phyloP scores from a whole-genome alignment of 352 stramenopile species.

The Phytopythium montanum region DNA sequence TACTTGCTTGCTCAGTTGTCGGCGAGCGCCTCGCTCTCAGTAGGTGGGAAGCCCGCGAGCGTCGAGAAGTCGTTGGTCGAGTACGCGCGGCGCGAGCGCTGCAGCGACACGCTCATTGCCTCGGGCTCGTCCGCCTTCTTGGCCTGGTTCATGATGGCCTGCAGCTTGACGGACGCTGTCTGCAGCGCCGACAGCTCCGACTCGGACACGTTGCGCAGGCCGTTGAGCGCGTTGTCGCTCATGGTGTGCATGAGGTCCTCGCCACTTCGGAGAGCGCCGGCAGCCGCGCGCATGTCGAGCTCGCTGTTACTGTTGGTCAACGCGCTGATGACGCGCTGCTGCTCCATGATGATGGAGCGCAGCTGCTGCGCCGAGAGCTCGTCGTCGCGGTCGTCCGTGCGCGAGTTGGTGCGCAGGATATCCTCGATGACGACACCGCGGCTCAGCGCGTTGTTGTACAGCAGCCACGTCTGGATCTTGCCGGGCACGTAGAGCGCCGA shows the following conservation, averaged over 20 bases:
- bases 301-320: slow-evolving; percentile 56
- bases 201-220: slow-evolving; percentile 66
- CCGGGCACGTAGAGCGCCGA: slow-evolving; percentile 87
- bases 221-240: slow-evolving; percentile 65
- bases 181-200: slow-evolving; percentile 60
- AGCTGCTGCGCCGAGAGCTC: slow-evolving; percentile 72
- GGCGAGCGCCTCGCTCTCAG: slow-evolving; percentile 14
- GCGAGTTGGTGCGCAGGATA: slow-evolving; percentile 86
- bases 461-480: slow-evolving; percentile 95
- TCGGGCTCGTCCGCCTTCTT: slow-evolving; percentile 20
- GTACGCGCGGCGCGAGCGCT: slow-evolving; percentile 50
- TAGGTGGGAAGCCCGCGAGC: slow-evolving; percentile 17
- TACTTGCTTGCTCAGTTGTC: slow-evolving; percentile 2
- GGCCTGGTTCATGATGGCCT: slow-evolving; percentile 46
- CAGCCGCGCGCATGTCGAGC: slow-evolving; percentile 33
- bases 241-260: slow-evolving; percentile 60
- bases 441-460: slow-evolving; percentile 97
- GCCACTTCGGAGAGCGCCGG: slow-evolving; percentile 17
- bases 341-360: slow-evolving; percentile 74
- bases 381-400: slow-evolving; percentile 63
- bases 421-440: slow-evolving; percentile 96
- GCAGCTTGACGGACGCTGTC: slow-evolving; percentile 52
- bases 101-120: slow-evolving; percentile 39
- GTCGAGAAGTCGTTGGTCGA: slow-evolving; percentile 60
- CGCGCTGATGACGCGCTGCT: slow-evolving; percentile 71